Conservation (phyloP, 352 stramenopile species). For the Globisporangium radiosum region DNA sequence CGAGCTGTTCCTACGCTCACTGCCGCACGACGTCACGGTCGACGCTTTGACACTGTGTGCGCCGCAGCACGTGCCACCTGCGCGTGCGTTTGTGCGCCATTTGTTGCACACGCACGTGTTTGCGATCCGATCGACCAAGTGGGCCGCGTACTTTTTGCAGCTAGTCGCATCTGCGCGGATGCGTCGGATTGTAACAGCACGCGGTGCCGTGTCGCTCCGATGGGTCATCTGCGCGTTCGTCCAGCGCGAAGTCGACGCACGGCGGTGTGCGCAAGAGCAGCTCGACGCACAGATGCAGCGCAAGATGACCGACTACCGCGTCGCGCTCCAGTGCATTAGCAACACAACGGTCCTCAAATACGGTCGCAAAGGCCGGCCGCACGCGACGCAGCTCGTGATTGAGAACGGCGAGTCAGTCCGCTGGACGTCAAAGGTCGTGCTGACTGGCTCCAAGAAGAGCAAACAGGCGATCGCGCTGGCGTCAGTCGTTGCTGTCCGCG, state of each 20-base stretch:
- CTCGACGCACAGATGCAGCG: constrained; percentile 51
- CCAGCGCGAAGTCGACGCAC: constrained; percentile 30
- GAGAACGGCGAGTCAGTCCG: constrained; percentile 74
- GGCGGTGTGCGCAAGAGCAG: constrained; percentile 33
- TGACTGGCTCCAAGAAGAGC: constrained; percentile 39
- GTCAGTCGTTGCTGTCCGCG: constrained; percentile 46
- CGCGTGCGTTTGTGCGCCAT: constrained; percentile 25
- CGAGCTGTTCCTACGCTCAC: constrained; percentile 23
- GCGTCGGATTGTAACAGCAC: constrained; percentile 19
- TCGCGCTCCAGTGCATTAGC: constrained; percentile 73
- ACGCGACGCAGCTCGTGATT: constrained; percentile 63
- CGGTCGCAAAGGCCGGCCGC: constrained; percentile 73
- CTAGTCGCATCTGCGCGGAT: constrained; percentile 36
- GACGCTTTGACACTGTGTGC: constrained; percentile 42
- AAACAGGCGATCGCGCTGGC: constrained; percentile 64
- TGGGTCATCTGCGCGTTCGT: constrained; percentile 60
- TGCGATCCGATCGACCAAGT: constrained; percentile 74
- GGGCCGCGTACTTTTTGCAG: constrained; percentile 68
- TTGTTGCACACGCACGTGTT: constrained; percentile 54
- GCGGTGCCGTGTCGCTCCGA: constrained; percentile 43
- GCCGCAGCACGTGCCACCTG: constrained; percentile 16
- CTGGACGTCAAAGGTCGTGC: constrained; percentile 67
- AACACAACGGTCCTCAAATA: constrained; percentile 72
- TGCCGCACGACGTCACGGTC: constrained; percentile 32
- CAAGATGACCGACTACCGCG: constrained; percentile 82